phyloP scores from a whole-genome alignment of 805 yeast species.

The Candida orba region DNA sequence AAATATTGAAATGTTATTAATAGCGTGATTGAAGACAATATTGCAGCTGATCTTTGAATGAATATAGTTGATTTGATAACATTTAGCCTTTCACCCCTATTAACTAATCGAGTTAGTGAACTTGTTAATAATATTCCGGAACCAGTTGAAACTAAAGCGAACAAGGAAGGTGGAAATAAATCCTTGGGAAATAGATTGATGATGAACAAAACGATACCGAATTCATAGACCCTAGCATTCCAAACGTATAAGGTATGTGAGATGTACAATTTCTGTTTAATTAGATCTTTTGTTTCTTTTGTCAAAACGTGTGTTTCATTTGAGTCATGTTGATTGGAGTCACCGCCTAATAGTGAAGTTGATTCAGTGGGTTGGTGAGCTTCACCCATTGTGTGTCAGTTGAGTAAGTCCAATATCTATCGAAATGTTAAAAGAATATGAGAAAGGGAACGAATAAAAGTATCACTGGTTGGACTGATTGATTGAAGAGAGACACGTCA shows the following conservation, averaged over 20 bases:
- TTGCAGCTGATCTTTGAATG: conserved; percentile 18
- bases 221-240: conserved; percentile 34
- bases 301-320: no score
- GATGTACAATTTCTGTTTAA: conserved; percentile 16
- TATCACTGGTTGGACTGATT: no score
- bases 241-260: conserved; percentile 32
- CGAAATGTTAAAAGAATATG: no score
- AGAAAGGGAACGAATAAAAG: no score
- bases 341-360: no score
- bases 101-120: conserved; percentile 25
- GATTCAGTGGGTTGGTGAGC: no score
- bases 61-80: conserved; percentile 29
- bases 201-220: conserved; percentile 29
- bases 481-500: no score
- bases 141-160: conserved; percentile 26
- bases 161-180: conserved; percentile 29
- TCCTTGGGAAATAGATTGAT: conserved; percentile 29
- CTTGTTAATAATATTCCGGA: conserved; percentile 25
- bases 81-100: conserved; percentile 22
- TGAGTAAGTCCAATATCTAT: no score
- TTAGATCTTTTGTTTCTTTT: not conserved
- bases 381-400: no score
- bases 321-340: no score
- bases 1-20: conserved; percentile 11
- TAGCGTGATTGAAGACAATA: conserved; percentile 7